Conservation (phyloP, 192 early-diverging fungal genomes). For the Coemansia sp. region DNA sequence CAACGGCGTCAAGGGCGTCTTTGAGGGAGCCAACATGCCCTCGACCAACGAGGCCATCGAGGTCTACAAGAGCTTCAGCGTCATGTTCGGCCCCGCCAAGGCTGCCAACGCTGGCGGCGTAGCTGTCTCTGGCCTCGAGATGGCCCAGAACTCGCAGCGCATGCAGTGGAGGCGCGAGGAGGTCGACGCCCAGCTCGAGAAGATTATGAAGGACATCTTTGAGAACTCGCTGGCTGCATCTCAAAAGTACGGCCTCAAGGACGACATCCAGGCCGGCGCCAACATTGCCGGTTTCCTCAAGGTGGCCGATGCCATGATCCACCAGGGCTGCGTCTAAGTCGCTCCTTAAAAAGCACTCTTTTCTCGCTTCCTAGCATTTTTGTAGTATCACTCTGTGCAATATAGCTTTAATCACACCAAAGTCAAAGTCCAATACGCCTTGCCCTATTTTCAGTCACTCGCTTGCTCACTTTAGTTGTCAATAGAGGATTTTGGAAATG, state of each 20-base stretch:
- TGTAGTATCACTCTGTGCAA: not conserved
- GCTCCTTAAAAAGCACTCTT: not conserved
- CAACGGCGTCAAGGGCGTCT: constrained; percentile 54
- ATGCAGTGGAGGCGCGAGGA: constrained; percentile 57
- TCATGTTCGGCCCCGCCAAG: constrained; percentile 57
- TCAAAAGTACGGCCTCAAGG: constrained; percentile 47
- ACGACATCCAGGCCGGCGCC: constrained; percentile 56
- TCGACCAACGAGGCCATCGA: constrained; percentile 58
- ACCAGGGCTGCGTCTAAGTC: constrained; percentile 54
- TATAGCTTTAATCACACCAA: not conserved
- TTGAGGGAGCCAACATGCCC: constrained; percentile 60
- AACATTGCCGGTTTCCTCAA: constrained; percentile 62
- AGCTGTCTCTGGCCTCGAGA: constrained; percentile 58
- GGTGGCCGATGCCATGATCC: constrained; percentile 57
- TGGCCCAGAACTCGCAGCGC: constrained; percentile 60
- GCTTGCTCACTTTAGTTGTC: not conserved
- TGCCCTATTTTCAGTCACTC: not conserved
- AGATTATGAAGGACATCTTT: constrained; percentile 59
- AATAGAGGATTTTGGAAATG: not conserved
- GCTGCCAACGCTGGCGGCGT: constrained; percentile 59
- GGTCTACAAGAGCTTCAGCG: constrained; percentile 50
- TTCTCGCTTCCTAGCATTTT: not conserved
- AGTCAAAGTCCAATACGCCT: not conserved
- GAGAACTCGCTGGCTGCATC: constrained; percentile 55
- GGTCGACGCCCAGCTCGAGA: constrained; percentile 54